Conservation (phyloP, 306 rosid genomes). For the Dicorynia guianensis region DNA sequence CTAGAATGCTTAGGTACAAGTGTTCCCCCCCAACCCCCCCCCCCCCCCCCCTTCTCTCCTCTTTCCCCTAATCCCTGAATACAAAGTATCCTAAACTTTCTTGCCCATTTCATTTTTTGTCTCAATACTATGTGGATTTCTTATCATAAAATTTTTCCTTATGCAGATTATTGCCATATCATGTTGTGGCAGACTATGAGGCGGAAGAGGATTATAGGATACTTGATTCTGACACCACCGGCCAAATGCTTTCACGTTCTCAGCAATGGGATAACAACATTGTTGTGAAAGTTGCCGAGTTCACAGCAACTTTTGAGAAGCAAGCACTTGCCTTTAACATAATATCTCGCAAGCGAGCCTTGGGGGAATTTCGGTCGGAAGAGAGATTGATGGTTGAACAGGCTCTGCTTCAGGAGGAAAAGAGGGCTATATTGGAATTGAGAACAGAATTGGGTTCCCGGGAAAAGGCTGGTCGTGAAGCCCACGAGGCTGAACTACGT, state of each 20-base stretch:
- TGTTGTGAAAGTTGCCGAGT: constrained; percentile 88
- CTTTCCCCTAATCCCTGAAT: too few relatives aligned
- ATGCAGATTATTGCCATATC: constrained; percentile 89
- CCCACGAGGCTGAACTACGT: constrained; percentile 78
- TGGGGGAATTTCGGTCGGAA: constrained; percentile 95
- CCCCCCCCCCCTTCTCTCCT: too few relatives aligned
- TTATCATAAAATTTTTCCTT: constrained; percentile 32
- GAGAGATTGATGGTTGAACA: constrained; percentile 97
- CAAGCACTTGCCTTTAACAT: constrained; percentile 94
- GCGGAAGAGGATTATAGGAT: constrained; percentile 99
- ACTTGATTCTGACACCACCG: constrained; percentile 93
- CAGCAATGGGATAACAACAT: constrained; percentile 99
- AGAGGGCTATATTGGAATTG: constrained; percentile 68
- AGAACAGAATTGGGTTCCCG: constrained; percentile 82
- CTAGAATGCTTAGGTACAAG: too few relatives aligned
- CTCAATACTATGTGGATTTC: not conserved
- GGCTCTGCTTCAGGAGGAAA: constrained; percentile 93
- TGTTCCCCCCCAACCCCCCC: too few relatives aligned
- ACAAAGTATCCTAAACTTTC: too few relatives aligned
- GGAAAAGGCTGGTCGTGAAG: constrained; percentile 88
- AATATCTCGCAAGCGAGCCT: constrained; percentile 74
- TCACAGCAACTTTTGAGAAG: constrained; percentile 93
- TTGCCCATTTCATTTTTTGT: not conserved
- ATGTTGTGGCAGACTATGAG: constrained; percentile 98
- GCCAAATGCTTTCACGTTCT: constrained; percentile 89